Evolutionary conservation across 768 basidiomycete genomes (phyloP).

Genomic region (Lactarius sp.): DNA sequence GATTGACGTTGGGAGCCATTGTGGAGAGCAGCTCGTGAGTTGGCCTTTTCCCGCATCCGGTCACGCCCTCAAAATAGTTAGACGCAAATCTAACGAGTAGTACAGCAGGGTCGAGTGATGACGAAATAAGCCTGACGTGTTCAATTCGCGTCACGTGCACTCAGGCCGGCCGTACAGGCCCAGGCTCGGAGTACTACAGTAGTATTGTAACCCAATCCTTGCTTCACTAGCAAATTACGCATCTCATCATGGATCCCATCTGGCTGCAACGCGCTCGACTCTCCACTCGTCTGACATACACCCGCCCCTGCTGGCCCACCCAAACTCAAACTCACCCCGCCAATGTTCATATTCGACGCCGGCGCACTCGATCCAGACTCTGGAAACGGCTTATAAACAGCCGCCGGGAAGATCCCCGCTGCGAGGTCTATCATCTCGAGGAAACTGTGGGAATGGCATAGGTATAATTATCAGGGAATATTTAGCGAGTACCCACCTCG

Average conservation of each 20-base stretch:
- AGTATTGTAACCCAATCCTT: conserved; percentile 55
- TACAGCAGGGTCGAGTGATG: no score
- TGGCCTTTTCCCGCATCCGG: no score
- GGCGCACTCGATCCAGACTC: conserved; percentile 71
- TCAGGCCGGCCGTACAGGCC: no score
- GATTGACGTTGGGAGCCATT: no score
- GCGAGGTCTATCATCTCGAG: conserved; percentile 83
- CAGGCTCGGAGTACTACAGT: no score
- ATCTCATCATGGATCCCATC: conserved; percentile 90
- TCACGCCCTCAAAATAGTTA: no score
- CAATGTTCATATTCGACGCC: conserved; percentile 85
- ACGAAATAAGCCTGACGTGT: no score
- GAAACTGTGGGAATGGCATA: conserved; percentile 47
- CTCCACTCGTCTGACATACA: conserved; percentile 76
- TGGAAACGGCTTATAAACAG: conserved; percentile 70
- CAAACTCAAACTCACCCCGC: conserved; percentile 88
- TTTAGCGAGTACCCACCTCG: conserved; percentile 50
- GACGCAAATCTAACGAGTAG: no score
- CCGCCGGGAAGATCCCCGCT: conserved; percentile 54
- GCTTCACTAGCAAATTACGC: conserved; percentile 79
- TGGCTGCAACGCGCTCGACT: conserved; percentile 64
- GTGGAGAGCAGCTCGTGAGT: no score
- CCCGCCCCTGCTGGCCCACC: conserved; percentile 82
- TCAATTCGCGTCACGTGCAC: no score
- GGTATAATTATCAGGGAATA: background rate